phyloP scores from a whole-genome alignment of 164 flowering plant genomes.

The Magnolia changhungtana region DNA sequence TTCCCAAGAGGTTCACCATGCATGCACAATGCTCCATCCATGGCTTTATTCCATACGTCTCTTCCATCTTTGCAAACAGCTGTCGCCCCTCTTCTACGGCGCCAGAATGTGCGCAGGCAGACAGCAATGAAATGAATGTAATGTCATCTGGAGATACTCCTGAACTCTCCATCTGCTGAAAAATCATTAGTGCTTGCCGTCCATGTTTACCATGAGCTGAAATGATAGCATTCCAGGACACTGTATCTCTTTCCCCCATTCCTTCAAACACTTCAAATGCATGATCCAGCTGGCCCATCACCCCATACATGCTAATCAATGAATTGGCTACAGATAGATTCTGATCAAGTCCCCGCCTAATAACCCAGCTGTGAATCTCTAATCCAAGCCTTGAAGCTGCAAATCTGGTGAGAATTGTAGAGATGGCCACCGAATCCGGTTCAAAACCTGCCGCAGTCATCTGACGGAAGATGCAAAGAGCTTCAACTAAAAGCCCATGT shows the following conservation, averaged over 20 bases:
- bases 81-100: conserved; percentile 57
- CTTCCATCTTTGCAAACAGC: conserved; percentile 49
- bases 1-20: conserved; percentile 75
- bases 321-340: conserved; percentile 60
- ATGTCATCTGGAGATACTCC: conserved; percentile 47
- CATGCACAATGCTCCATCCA: conserved; percentile 79
- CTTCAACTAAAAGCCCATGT: conserved; percentile 54
- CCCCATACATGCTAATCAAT: conserved; percentile 50
- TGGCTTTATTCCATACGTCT: conserved; percentile 42
- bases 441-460: conserved; percentile 49
- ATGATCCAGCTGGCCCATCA: conserved; percentile 24
- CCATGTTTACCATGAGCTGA: conserved; percentile 41
- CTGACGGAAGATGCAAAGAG: conserved; percentile 37
- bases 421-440: conserved; percentile 62
- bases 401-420: conserved; percentile 42
- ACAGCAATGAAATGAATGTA: conserved; percentile 68
- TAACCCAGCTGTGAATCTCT: conserved; percentile 71
- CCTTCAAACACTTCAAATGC: conserved; percentile 47
- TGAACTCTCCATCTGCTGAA: conserved; percentile 48
- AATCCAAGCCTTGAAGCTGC: conserved; percentile 28
- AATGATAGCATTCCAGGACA: conserved; percentile 86
- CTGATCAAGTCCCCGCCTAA: conserved; percentile 48
- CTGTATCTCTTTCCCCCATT: conserved; percentile 62
- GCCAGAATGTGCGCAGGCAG: conserved; percentile 66
- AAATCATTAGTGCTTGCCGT: conserved; percentile 42